A percentile compares a stretch with the other conserved stretches of the same genome.
phyloP scores from a whole-genome alignment of 1,284 basidiomycete species.

The Tylopilus sp. region DNA sequence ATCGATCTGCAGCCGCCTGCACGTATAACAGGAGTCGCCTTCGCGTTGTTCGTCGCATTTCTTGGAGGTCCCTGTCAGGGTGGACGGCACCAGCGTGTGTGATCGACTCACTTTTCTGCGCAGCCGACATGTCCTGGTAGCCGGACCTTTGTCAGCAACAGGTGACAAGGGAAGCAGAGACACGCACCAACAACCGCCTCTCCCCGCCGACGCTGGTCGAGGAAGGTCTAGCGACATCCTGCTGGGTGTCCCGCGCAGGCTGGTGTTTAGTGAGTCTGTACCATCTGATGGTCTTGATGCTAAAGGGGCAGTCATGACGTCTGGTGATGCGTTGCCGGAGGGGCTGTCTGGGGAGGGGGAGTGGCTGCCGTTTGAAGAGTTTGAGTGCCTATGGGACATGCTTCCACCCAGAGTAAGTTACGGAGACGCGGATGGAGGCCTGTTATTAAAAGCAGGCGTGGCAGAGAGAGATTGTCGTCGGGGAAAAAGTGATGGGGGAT shows the following conservation, averaged over 20 bases:
- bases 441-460: slow-evolving; percentile 23
- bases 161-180: not conserved
- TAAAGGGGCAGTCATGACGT: slow-evolving; percentile 38
- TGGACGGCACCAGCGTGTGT: not conserved
- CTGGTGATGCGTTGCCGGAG: slow-evolving; percentile 42
- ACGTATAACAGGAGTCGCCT: slow-evolving; percentile 73
- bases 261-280: slow-evolving; percentile 37
- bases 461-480: slow-evolving; percentile 20
- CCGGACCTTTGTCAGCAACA: slow-evolving; percentile 18
- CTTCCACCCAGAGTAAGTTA: slow-evolving; percentile 5
- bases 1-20: slow-evolving; percentile 67
- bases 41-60: slow-evolving; percentile 83
- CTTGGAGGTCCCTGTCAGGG: slow-evolving; percentile 35
- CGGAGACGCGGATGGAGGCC: slow-evolving; percentile 12
- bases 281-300: slow-evolving; percentile 41
- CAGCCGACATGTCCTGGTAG: slow-evolving; percentile 69
- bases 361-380: slow-evolving; percentile 40
- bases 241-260: slow-evolving; percentile 46
- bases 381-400: slow-evolving; percentile 29
- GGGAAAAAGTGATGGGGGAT: slow-evolving; percentile 25
- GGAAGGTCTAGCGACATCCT: slow-evolving; percentile 50
- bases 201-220: slow-evolving; percentile 52
- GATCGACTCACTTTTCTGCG: slow-evolving; percentile 60
- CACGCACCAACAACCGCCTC: slow-evolving; percentile 73
- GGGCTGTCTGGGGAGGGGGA: slow-evolving; percentile 41